phyloP scores from a whole-genome alignment of 2,329 filamentous ascomycete species.

The Colletotrichum musicola region DNA sequence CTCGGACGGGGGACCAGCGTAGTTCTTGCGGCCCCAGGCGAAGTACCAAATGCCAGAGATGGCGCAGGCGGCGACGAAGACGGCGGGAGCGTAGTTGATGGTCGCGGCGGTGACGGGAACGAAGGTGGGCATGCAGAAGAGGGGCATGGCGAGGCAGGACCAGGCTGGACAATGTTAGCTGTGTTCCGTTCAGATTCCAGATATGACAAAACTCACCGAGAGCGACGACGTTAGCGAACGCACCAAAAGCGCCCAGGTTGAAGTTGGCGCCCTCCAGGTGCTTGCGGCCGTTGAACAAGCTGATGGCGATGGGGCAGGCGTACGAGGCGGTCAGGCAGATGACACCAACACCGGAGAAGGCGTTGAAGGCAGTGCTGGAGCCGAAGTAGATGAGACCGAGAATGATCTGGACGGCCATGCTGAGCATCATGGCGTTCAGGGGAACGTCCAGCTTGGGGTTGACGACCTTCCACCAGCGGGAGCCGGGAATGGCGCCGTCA shows the following conservation, averaged over 20 bases:
- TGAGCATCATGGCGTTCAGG: slow-evolving; percentile 79
- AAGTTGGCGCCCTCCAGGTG: slow-evolving; percentile 70
- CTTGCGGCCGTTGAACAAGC: slow-evolving; percentile 69
- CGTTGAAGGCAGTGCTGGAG: slow-evolving; percentile 77
- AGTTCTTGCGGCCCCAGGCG: slow-evolving; percentile 77
- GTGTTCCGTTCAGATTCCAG: too few relatives aligned
- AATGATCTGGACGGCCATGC: slow-evolving; percentile 72
- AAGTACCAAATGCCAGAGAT: slow-evolving; percentile 77
- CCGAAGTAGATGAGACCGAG: slow-evolving; percentile 79
- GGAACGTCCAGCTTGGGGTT: slow-evolving; percentile 74
- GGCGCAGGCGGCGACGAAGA: slow-evolving; percentile 75
- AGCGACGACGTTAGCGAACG: slow-evolving; percentile 73
- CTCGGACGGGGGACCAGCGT: slow-evolving; percentile 70
- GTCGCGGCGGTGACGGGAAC: slow-evolving; percentile 69
- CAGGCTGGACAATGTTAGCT: slow-evolving; percentile 63
- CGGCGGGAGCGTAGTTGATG: slow-evolving; percentile 82
- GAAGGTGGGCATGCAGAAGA: slow-evolving; percentile 79
- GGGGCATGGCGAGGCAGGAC: slow-evolving; percentile 76
- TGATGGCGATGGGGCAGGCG: slow-evolving; percentile 75
- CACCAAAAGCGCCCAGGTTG: slow-evolving; percentile 72
- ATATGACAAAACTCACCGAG: slow-evolving; percentile 70
- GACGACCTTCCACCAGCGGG: slow-evolving; percentile 70
- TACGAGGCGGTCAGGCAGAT: slow-evolving; percentile 78
- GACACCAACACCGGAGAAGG: slow-evolving; percentile 78
- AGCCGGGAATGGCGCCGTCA: slow-evolving; percentile 77